Evolutionary conservation across 371 early-diverging fungal species (phyloP), one percentile per base, ranked within the genome.

Genomic region (Nosema muscidifuracis): DNA sequence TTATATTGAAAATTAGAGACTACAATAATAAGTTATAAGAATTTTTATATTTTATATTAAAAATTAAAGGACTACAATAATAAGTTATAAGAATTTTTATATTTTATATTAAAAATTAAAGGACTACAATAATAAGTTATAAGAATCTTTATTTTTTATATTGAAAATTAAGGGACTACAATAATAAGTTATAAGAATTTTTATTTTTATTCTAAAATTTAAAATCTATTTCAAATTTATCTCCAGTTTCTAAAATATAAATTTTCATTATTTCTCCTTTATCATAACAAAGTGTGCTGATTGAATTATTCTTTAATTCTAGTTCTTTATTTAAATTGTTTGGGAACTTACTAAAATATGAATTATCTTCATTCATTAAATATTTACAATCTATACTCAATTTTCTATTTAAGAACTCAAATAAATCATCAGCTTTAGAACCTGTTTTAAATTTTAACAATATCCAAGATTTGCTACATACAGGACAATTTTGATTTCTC

Each of bases 401-500:
- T 12, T 24, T 2, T 12, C 24, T 20, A 53, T 53, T 53, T 12
- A 53, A 24, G 24, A 53, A 53, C 9, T 26, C 16, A 53, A 53
- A 53, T 9, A 53, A 28, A 24, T 53, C 55, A 26, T 15, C 7
- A 28, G 22, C 22, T 2, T 7, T 53, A 26, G 55, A 53, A 53
- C 24, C 16, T 28, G 9, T 20, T 53, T 28, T 53, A 26, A 26
- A 12, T 1, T 26, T 28, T 7, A 53, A 7, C 9, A 26, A 2
- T 24, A 53, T 28, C 67, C 67, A 67, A 6, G 38, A 20, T 15
- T 55, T 31, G 40, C 43, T 42, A 24, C 78, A 77, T 1, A 63
- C 55, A 9, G n/a, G 4, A 69, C 79, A 78, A 4, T 57, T 60
- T n/a, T 31, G 16, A 28, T 62, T 73, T 43, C 38, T 67, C 20